Evolutionary conservation across 306 rosid species (phyloP).

Genomic region (Medicago lupulina): DNA sequence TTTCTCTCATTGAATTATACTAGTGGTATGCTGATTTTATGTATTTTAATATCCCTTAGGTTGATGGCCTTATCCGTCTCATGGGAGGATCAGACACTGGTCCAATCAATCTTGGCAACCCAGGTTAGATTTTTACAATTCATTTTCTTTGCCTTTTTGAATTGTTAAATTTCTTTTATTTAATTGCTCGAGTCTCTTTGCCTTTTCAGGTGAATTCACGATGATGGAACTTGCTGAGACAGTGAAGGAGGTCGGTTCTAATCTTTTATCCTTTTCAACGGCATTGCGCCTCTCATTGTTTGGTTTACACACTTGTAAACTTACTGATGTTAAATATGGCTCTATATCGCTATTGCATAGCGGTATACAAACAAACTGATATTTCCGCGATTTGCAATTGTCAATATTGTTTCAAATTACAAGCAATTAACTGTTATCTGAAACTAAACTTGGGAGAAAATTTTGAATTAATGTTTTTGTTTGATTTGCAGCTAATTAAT

Average conservation of each 20-base stretch:
- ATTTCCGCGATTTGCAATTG: not conserved
- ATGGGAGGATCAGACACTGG: constrained; percentile 82
- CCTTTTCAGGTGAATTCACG: constrained; percentile 87
- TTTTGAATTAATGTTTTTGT: not conserved
- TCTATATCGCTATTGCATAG: not conserved
- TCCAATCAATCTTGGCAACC: constrained; percentile 91
- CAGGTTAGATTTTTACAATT: constrained; percentile 57
- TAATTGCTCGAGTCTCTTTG: constrained; percentile 20
- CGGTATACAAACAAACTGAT: not conserved
- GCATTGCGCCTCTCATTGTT: not conserved
- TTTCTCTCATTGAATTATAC: constrained; percentile 20
- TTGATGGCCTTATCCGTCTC: constrained; percentile 80
- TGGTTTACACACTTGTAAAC: not conserved
- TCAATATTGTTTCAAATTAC: not conserved
- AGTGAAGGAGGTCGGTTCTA: constrained; percentile 80
- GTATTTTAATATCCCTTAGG: constrained; percentile 52
- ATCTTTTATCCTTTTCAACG: constrained; percentile 17
- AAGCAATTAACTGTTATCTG: not conserved
- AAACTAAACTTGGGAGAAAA: not conserved
- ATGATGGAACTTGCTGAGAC: constrained; percentile 94
- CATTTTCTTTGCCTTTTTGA: constrained; percentile 33
- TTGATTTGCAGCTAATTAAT: constrained; percentile 69
- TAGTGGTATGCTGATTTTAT: constrained; percentile 11
- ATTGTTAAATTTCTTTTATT: constrained; percentile 19
- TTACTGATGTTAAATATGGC: not conserved